phyloP scores from a whole-genome alignment of 768 basidiomycete species.

The Rhodocollybia butyracea region DNA sequence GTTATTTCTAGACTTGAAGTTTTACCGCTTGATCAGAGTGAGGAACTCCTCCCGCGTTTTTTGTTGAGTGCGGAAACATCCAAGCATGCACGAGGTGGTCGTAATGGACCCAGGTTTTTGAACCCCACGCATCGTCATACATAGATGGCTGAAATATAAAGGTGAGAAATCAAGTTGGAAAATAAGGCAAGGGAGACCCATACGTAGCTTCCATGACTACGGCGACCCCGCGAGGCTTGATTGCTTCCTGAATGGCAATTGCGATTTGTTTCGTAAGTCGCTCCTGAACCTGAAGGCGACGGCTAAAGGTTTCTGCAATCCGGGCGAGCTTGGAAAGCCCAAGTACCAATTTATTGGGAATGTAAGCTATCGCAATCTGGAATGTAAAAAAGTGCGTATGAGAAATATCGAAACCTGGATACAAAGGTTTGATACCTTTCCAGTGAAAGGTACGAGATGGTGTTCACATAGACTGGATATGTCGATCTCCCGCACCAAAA shows the following conservation, averaged over 20 bases:
- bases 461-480: conserved; percentile 98
- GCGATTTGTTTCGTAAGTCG: conserved; percentile 97
- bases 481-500: conserved; percentile 95
- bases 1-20: conserved; percentile 9
- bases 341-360: conserved; percentile 91
- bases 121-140: conserved; percentile 99
- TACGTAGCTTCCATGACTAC: conserved; percentile 99
- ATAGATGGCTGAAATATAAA: conserved; percentile 68
- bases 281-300: conserved; percentile 96
- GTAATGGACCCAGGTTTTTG: conserved; percentile 97
- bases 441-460: conserved; percentile 96
- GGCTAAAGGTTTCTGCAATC: conserved; percentile 95
- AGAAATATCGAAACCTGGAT: no score
- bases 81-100: conserved; percentile 96
- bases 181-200: conserved; percentile 30
- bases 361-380: conserved; percentile 96
- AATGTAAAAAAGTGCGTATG: no score
- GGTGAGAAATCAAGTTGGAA: conserved; percentile 10
- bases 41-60: conserved; percentile 98
- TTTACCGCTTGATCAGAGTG: conserved; percentile 65
- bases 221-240: conserved; percentile 95
- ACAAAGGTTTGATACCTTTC: no score
- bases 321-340: conserved; percentile 95
- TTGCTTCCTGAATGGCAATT: conserved; percentile 96
- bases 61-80: conserved; percentile 97